Conservation (phyloP, 768 basidiomycete genomes). For the Tricholoma bakamatsutake region DNA sequence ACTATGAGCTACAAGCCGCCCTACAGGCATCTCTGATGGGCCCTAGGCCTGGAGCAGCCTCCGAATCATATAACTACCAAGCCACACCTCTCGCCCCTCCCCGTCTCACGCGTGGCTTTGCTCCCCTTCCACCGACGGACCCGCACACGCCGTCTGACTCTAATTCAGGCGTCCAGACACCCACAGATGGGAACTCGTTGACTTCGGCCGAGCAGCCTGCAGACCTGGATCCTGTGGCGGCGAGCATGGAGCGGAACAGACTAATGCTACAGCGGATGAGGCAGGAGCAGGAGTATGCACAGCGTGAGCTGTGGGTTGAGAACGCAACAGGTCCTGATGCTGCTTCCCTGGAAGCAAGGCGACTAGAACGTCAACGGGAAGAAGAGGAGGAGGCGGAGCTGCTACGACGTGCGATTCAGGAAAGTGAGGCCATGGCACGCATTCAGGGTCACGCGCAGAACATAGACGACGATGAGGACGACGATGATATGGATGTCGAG, state of each 20-base stretch:
- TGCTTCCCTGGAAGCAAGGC: slow-evolving; percentile 25
- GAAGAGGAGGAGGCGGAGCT: slow-evolving; percentile 56
- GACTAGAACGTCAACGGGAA: slow-evolving; percentile 23
- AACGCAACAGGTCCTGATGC: slow-evolving; percentile 24
- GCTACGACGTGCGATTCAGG: slow-evolving; percentile 53
- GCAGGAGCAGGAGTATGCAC: slow-evolving; percentile 60
- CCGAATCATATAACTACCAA: slow-evolving; percentile 1
- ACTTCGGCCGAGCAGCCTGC: slow-evolving; percentile 12
- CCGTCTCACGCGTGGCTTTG: slow-evolving; percentile 22
- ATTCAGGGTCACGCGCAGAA: slow-evolving; percentile 16
- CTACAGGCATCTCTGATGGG: slow-evolving; percentile 71
- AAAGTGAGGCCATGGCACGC: slow-evolving; percentile 45
- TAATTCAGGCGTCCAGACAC: slow-evolving; percentile 13
- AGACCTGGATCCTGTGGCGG: slow-evolving; percentile 51
- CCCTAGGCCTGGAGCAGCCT: slow-evolving; percentile 2
- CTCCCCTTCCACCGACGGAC: slow-evolving; percentile 15
- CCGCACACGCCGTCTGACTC: slow-evolving; percentile 13
- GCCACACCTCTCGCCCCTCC: slow-evolving; percentile 17
- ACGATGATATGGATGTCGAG: slow-evolving; percentile 16
- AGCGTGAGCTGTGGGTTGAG: slow-evolving; percentile 50
- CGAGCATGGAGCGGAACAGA: slow-evolving; percentile 62
- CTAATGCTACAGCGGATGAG: slow-evolving; percentile 58
- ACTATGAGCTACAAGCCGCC: slow-evolving; percentile 82
- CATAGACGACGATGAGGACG: slow-evolving; percentile 17
- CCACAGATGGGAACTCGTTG: slow-evolving; percentile 5